Percentiles rank a stretch among this genome's conserved stretches.
These are phyloP conservation scores for Cryptococcus neoformans DNA, from an alignment of 1,284 basidiomycete genomes.

Conservation along the genomic window DNA sequence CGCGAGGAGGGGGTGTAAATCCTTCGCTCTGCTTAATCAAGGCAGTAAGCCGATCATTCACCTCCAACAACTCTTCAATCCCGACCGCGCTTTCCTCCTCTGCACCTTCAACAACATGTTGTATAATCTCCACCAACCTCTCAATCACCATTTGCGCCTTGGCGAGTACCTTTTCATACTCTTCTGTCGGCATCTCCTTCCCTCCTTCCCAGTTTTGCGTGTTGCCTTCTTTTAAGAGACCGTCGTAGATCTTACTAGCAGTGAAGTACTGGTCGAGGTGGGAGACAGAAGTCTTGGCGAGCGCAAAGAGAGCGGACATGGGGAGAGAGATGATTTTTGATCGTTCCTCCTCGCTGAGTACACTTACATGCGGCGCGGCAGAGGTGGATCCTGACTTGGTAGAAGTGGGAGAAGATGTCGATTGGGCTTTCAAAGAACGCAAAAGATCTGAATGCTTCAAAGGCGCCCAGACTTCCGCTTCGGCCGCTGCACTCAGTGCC, in stretches of 20 bases:
- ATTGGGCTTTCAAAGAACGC: background rate
- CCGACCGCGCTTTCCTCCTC: too few species aligned
- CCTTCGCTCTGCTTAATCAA: constrained; percentile 47
- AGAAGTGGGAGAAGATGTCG: too few species aligned
- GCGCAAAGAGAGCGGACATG: constrained; percentile 43
- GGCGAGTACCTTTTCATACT: constrained; percentile 49
- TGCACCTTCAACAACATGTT: constrained; percentile 56
- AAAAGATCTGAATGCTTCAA: background rate
- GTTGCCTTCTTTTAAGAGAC: background rate
- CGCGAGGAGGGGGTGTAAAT: constrained; percentile 34
- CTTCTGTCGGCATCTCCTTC: constrained; percentile 37
- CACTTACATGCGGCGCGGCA: constrained; percentile 28
- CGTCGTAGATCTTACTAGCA: constrained; percentile 13
- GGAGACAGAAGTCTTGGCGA: constrained; percentile 50
- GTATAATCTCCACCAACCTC: constrained; percentile 53
- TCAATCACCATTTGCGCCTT: constrained; percentile 55
- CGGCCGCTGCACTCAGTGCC: background rate
- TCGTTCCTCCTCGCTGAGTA: constrained; percentile 39
- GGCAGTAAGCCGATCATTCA: constrained; percentile 68
- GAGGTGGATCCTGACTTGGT: too few species aligned
- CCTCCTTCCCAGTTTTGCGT: constrained; percentile 41
- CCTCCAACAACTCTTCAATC: constrained; percentile 57
- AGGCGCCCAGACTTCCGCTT: background rate
- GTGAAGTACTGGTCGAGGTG: constrained; percentile 43
- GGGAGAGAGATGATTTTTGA: constrained; percentile 33